Base-by-base conservation (phyloP, 257 asterid species). In the Solanum megistacrolobum region DNA sequence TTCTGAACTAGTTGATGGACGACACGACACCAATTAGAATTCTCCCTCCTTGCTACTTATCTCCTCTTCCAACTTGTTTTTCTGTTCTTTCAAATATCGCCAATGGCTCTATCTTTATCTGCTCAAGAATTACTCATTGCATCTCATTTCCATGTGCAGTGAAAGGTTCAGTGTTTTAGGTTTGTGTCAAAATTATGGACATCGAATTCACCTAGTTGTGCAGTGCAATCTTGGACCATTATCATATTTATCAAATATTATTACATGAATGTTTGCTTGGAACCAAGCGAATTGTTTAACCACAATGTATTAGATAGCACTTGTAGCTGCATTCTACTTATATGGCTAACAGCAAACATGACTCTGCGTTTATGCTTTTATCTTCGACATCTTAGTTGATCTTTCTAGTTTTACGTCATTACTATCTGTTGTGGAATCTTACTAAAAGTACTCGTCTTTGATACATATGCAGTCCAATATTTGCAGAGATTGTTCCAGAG, bases 401-500 rank as follows among this genome's bases (percentile, higher is more conserved):
- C 83, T 36, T 36, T 74, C 55, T 35, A 1, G 52, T 2, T 36
- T n/a, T 38, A 76, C 34, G 4, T n/a, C 58, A 12, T 38, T 23
- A 75, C 58, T 21, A 23, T 76, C 60, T 76, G 83, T 75, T 36
- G 32, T 16, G 25, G 1, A 55, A 55, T 55, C n/a, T 55, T 3
- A 55, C 65, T 81, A 16, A 81, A 78, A 27, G 27, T 16, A 8
- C 66, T 81, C 27, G 6, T n/a, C 2, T 3, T 43, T n/a, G 13
- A 25, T 18, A 14, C 32, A 5, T 46, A 9, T 52, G 87, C 76
- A 87, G 87, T 73, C 90, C 90, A 35, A 88, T 88, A 72, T 71
- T 88, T 55, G 90, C 90, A 13, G 90, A 87, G 87, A 83, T 87
- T 46, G 89, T 87, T 34, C 89, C 87, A 21, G 84, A 82, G 58